These are phyloP conservation scores for Coniochaeta prunicola DNA, from an alignment of 2,329 filamentous ascomycete genomes.

Conservation along the genomic window DNA sequence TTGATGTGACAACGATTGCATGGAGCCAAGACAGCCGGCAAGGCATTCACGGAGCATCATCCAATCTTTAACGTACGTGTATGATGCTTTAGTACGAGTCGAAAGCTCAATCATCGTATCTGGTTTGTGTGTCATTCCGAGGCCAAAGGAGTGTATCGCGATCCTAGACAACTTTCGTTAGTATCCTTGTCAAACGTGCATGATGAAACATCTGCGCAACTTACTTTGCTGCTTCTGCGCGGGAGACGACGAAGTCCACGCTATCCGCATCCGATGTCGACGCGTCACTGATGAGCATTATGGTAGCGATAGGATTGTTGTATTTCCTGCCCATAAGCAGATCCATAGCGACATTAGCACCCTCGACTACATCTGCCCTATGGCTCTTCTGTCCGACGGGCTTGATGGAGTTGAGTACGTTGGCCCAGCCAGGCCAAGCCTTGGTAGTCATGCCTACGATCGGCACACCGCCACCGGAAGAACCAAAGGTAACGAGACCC, in stretches of 20 bases:
- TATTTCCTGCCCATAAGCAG: constrained; percentile 95
- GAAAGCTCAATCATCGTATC: constrained; percentile 98
- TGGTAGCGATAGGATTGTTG: constrained; percentile 89
- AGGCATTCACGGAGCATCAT: constrained; percentile 99
- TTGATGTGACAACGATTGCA: constrained; percentile 95
- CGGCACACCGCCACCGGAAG: constrained; percentile 84
- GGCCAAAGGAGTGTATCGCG: constrained; percentile 90
- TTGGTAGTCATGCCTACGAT: constrained; percentile 98
- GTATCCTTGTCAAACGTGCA: constrained; percentile 5
- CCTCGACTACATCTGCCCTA: constrained; percentile 92
- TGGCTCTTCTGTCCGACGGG: constrained; percentile 95
- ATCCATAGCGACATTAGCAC: constrained; percentile 97
- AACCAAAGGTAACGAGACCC: constrained; percentile 95
- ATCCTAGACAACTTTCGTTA: constrained; percentile 49
- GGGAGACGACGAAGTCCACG: constrained; percentile 94
- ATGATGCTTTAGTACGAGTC: constrained; percentile 89
- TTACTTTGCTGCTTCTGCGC: constrained; percentile 93
- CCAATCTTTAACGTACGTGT: constrained; percentile 99
- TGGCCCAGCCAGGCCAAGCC: constrained; percentile 85
- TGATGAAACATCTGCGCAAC: constrained; percentile 22
- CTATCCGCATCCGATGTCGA: constrained; percentile 91
- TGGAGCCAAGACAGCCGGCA: constrained; percentile 81
- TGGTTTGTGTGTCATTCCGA: constrained; percentile 95
- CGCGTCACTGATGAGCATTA: constrained; percentile 94
- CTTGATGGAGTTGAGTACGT: constrained; percentile 77